These are phyloP conservation scores for Vigna trinervia DNA, from an alignment of 306 rosid genomes.

Conservation along the genomic window DNA sequence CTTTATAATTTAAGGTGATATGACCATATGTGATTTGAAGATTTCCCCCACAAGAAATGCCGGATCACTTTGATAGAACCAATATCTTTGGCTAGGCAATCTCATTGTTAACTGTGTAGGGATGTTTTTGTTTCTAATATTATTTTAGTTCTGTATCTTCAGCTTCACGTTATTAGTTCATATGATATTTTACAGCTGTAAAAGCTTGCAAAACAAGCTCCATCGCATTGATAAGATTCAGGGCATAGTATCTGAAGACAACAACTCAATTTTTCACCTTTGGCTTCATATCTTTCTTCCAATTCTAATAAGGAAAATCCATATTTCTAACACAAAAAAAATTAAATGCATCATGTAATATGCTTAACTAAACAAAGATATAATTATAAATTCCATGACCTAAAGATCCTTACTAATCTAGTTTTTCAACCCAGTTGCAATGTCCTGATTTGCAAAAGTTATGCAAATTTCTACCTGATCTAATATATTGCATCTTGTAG, in stretches of 20 bases:
- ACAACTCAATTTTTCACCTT: slow-evolving; percentile 16
- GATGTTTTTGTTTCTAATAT: background rate
- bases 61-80: slow-evolving; percentile 13
- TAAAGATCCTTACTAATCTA: slow-evolving; percentile 7
- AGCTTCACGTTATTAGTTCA: background rate
- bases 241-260: slow-evolving; percentile 4
- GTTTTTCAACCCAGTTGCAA: slow-evolving; percentile 15
- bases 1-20: background rate
- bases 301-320: slow-evolving; percentile 19
- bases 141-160: slow-evolving; percentile 5
- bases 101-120: slow-evolving; percentile 6
- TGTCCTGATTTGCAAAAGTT: slow-evolving; percentile 24
- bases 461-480: slow-evolving; percentile 24
- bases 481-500: slow-evolving; percentile 14
- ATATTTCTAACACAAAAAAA: slow-evolving; percentile 1
- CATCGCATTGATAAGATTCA: slow-evolving; percentile 6
- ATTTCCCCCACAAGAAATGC: slow-evolving; percentile 1
- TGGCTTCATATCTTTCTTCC: background rate
- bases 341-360: background rate
- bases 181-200: background rate
- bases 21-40: slow-evolving; percentile 7
- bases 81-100: slow-evolving; percentile 18
- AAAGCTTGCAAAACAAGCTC: slow-evolving; percentile 8
- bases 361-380: slow-evolving; percentile 31
- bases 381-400: slow-evolving; percentile 21